Evolutionary conservation across 2,329 filamentous ascomycete species (phyloP).

Genomic region (Aureobasidium pullulans): DNA sequence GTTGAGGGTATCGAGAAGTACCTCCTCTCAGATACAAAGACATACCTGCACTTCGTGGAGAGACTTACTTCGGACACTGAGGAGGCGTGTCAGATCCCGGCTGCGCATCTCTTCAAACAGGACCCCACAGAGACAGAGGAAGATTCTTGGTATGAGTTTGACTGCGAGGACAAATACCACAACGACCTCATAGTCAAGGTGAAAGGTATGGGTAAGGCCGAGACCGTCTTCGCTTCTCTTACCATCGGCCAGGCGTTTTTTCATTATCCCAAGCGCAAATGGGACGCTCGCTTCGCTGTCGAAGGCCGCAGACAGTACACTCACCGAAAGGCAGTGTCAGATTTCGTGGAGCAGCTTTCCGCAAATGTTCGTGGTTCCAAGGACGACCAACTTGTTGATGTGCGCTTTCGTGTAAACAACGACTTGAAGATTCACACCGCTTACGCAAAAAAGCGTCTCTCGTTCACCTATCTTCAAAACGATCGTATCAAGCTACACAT

Average conservation of each 20-base stretch:
- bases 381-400: neutral
- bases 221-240: neutral
- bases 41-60: neutral
- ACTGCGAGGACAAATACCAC: slow-evolving; percentile 7
- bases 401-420: neutral
- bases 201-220: neutral
- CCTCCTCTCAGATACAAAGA: neutral
- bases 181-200: slow-evolving; percentile 12
- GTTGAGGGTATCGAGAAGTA: neutral
- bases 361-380: slow-evolving; percentile 8
- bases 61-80: slow-evolving; percentile 4
- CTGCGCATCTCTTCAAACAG: slow-evolving; percentile 1
- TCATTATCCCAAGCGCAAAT: slow-evolving; percentile 19
- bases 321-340: neutral
- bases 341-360: slow-evolving; percentile 12
- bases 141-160: slow-evolving; percentile 14
- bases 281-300: slow-evolving; percentile 18
- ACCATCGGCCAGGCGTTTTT: slow-evolving; percentile 14
- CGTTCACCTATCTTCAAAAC: neutral
- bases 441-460: slow-evolving; percentile 17
- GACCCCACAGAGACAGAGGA: neutral
- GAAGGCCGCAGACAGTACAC: neutral
- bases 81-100: slow-evolving; percentile 8
- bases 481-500: neutral
- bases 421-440: slow-evolving; percentile 17